These are phyloP conservation scores for Colletotrichum sp. DNA, from an alignment of 2,329 filamentous ascomycete species.

Conservation along the genomic window DNA sequence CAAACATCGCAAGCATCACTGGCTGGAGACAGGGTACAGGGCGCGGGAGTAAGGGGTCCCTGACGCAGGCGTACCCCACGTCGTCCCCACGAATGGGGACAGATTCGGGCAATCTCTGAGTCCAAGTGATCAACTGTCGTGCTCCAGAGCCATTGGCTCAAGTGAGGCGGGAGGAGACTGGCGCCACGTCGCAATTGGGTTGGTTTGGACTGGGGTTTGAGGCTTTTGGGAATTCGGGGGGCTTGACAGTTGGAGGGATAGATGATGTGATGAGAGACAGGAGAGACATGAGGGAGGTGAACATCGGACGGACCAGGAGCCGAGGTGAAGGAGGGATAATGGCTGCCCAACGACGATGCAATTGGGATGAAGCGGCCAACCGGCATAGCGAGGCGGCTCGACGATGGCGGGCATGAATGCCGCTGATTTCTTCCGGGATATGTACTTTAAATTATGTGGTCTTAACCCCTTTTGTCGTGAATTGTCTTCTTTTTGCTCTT, in stretches of 20 bases:
- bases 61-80: slow-evolving; percentile 22
- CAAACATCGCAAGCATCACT: slow-evolving; percentile 21
- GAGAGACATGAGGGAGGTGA: not conserved
- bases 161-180: slow-evolving; percentile 18
- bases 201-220: not conserved
- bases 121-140: slow-evolving; percentile 22
- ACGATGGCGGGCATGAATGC: slow-evolving; percentile 12
- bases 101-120: slow-evolving; percentile 6
- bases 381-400: slow-evolving; percentile 2
- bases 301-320: slow-evolving; percentile 7
- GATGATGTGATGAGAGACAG: not conserved
- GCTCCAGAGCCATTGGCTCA: slow-evolving; percentile 19
- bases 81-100: slow-evolving; percentile 13
- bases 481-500: not conserved
- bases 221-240: not conserved
- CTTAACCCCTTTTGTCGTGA: not conserved
- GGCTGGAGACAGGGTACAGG: slow-evolving; percentile 6
- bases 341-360: slow-evolving; percentile 21
- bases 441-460: not conserved
- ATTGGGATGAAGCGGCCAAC: slow-evolving; percentile 9
- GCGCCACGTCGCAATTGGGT: slow-evolving; percentile 25
- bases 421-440: slow-evolving; percentile 12
- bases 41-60: slow-evolving; percentile 16
- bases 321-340: slow-evolving; percentile 15
- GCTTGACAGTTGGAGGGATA: not conserved